A percentile compares a stretch with the other conserved stretches of the same genome.
phyloP scores from a whole-genome alignment of 495 filamentous ascomycete genomes.

The Aspergillus taichungensis region DNA sequence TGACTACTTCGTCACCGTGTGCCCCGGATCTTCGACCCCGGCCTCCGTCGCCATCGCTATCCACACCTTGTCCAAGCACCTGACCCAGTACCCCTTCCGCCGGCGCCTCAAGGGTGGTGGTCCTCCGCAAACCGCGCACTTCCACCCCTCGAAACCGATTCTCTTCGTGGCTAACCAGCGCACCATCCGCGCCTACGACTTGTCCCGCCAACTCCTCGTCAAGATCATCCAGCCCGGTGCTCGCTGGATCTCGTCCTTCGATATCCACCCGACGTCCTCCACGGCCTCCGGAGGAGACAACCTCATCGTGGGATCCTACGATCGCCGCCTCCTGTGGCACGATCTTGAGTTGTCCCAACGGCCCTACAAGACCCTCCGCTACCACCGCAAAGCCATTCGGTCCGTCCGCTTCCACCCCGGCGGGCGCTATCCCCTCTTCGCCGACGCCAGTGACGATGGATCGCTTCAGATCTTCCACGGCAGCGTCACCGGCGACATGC shows the following conservation, averaged over 20 bases:
- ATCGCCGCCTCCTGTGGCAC: constrained; percentile 91
- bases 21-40: constrained; percentile 60
- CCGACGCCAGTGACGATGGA: constrained; percentile 88
- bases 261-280: constrained; percentile 68
- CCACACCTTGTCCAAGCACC: constrained; percentile 89
- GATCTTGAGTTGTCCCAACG: constrained; percentile 84
- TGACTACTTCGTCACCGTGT: constrained; percentile 90
- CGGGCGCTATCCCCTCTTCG: constrained; percentile 74
- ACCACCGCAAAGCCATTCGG: constrained; percentile 85
- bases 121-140: constrained; percentile 78
- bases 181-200: constrained; percentile 83
- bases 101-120: constrained; percentile 64
- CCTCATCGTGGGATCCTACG: constrained; percentile 86
- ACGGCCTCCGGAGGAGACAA: constrained; percentile 67
- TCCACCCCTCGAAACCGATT: constrained; percentile 86
- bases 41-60: constrained; percentile 72
- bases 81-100: constrained; percentile 89
- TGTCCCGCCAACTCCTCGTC: constrained; percentile 77
- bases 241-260: constrained; percentile 88
- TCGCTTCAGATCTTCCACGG: constrained; percentile 94
- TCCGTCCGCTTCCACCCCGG: constrained; percentile 78
- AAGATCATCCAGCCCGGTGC: constrained; percentile 89
- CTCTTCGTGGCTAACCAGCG: constrained; percentile 95
- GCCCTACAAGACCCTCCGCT: constrained; percentile 92
- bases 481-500: constrained; percentile 83